Percentiles rank a stretch among this genome's conserved stretches.
phyloP scores from a whole-genome alignment of 148 eudicot genomes.

The Limonium bicolor region DNA sequence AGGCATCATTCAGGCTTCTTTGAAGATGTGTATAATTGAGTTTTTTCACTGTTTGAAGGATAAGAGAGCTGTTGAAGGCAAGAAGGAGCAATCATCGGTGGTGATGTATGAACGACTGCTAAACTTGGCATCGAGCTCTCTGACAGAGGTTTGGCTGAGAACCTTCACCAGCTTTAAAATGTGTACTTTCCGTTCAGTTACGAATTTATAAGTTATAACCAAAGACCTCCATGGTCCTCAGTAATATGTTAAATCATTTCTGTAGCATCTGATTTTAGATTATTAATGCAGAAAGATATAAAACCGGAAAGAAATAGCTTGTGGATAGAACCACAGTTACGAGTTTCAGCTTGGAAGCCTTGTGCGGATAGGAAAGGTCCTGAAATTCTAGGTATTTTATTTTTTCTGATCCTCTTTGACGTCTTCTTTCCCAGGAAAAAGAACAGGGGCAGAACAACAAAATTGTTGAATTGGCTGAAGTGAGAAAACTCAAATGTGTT shows the following conservation, averaged over 20 bases:
- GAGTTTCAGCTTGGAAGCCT: constrained; percentile 52
- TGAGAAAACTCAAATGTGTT: background rate
- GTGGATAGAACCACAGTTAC: constrained; percentile 40
- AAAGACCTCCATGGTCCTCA: no score
- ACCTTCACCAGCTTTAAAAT: background rate
- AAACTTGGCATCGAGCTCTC: constrained; percentile 46
- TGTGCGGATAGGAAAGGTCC: constrained; percentile 40
- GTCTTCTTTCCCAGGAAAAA: no score
- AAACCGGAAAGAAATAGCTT: constrained; percentile 19
- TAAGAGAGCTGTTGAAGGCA: constrained; percentile 4
- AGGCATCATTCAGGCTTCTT: constrained; percentile 23
- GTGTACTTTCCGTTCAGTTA: background rate
- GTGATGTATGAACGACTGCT: constrained; percentile 61
- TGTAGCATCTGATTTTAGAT: constrained; percentile 1
- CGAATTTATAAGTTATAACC: no score
- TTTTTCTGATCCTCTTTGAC: constrained; percentile 1
- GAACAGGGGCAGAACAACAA: no score
- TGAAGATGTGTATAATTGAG: no score
- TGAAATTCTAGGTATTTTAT: constrained; percentile 17
- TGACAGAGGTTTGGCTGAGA: constrained; percentile 37
- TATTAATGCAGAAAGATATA: constrained; percentile 30
- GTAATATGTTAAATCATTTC: background rate
- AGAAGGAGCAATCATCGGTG: constrained; percentile 17
- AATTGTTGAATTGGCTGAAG: background rate
- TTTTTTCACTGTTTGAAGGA: no score